These are phyloP conservation scores for Globisporangium solare DNA, from an alignment of 352 stramenopile species.

Conservation along the genomic window DNA sequence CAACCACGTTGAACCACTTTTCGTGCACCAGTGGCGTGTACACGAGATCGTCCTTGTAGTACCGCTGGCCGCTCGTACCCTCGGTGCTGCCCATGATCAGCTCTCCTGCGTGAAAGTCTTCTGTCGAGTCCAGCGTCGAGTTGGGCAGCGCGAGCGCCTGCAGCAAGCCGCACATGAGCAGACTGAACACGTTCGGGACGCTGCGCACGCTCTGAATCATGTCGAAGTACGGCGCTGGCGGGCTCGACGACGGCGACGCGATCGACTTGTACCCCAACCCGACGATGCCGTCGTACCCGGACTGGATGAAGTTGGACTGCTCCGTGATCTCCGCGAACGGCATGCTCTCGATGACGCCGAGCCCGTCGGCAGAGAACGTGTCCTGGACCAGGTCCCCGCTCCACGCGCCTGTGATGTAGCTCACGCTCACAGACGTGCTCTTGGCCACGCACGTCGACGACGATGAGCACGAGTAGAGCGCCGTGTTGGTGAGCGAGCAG, in stretches of 20 bases:
- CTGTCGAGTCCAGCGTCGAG: constrained; percentile 23
- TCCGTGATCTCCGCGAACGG: constrained; percentile 54
- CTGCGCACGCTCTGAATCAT: constrained; percentile 23
- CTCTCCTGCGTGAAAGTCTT: constrained; percentile 51
- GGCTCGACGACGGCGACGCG: constrained; percentile 39
- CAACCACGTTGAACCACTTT: constrained; percentile 76
- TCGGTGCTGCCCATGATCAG: constrained; percentile 53
- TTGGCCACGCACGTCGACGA: constrained; percentile 56
- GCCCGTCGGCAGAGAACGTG: constrained; percentile 54
- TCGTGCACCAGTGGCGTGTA: constrained; percentile 76
- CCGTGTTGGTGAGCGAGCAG: constrained; percentile 55
- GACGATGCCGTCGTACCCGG: constrained; percentile 74
- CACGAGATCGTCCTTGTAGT: constrained; percentile 53
- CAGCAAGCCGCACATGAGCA: constrained; percentile 76
- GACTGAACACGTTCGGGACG: constrained; percentile 57
- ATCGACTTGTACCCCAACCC: constrained; percentile 60
- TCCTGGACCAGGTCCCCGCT: constrained; percentile 58
- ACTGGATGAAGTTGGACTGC: constrained; percentile 65
- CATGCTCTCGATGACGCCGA: constrained; percentile 42
- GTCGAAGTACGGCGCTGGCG: constrained; percentile 65
- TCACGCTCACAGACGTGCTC: constrained; percentile 45
- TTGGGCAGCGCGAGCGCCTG: constrained; percentile 48
- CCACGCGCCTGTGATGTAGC: constrained; percentile 75
- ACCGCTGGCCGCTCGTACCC: constrained; percentile 40
- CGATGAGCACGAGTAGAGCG: constrained; percentile 59